Conservation (phyloP, 2,329 filamentous ascomycete genomes). For the Elsinoe necatrix region DNA sequence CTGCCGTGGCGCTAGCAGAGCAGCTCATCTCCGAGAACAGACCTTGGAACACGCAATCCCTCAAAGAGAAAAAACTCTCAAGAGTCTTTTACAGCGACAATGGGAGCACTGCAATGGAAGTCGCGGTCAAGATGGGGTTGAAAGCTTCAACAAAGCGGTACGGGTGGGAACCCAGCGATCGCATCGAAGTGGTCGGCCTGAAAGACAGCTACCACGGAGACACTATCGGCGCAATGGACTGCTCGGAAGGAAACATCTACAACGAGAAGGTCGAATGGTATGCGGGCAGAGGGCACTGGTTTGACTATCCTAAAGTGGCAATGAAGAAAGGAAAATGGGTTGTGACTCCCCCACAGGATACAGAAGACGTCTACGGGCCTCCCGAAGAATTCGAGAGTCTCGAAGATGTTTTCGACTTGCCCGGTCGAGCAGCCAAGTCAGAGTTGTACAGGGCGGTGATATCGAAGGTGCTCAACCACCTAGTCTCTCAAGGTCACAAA, state of each 20-base stretch:
- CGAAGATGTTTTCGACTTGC: slow-evolving; percentile 54
- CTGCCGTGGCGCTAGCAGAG: slow-evolving; percentile 62
- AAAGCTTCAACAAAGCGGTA: slow-evolving; percentile 60
- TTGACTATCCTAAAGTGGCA: slow-evolving; percentile 66
- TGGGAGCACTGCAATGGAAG: slow-evolving; percentile 73
- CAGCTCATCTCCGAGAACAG: slow-evolving; percentile 50
- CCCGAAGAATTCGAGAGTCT: slow-evolving; percentile 42
- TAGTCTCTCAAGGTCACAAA: slow-evolving; percentile 52
- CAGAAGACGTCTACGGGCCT: slow-evolving; percentile 41
- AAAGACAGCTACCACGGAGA: slow-evolving; percentile 81
- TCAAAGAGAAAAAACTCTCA: slow-evolving; percentile 42
- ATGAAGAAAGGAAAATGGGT: slow-evolving; percentile 59
- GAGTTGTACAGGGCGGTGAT: slow-evolving; percentile 56
- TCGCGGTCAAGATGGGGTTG: slow-evolving; percentile 77
- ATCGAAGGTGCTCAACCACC: slow-evolving; percentile 41
- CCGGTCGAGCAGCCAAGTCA: slow-evolving; percentile 32
- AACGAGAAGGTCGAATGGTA: slow-evolving; percentile 88
- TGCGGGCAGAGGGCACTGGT: slow-evolving; percentile 66
- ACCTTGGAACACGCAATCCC: background rate
- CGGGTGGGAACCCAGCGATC: slow-evolving; percentile 49
- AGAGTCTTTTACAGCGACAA: slow-evolving; percentile 81
- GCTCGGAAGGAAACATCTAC: slow-evolving; percentile 64
- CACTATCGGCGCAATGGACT: slow-evolving; percentile 83
- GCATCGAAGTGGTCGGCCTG: slow-evolving; percentile 62
- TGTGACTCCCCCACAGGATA: slow-evolving; percentile 47